Base-by-base conservation (phyloP, 208 protist genomes). In the Kentomonas sorsogonicus region DNA sequence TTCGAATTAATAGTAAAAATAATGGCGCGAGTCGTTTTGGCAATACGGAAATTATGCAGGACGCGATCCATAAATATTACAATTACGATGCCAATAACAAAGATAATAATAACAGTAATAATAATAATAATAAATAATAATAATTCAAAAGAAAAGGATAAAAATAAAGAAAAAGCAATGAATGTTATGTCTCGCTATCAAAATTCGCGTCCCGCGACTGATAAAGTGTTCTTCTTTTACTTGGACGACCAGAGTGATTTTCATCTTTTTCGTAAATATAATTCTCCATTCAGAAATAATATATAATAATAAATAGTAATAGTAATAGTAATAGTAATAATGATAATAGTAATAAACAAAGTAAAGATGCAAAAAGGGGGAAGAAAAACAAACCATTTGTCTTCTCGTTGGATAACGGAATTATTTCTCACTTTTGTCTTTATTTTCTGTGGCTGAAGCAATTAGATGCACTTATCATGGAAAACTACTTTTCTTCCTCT, bases 61-160 rank as follows among this genome's bases (percentile, higher is more conserved):
- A n/a, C n/a, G n/a, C n/a, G n/a, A n/a, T n/a, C n/a, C n/a, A n/a
- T n/a, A n/a, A n/a, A n/a, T n/a, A n/a, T n/a, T n/a, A 48, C 43
- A 18, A 16, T 41, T 11, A 18, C 16, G 16, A 18, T 16, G 38
- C 11, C 43, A 48, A 20, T 48, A 11, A 27, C 43, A 48, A 48
- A 48, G 25, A 9, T 9, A 40, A 40, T 20, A 48, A 48, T 48
- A 48, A 20, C 22, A 18, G 25, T 18, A 48, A 48, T 48, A 48
- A 48, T 48, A 48, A 48, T 48, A n/a, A n/a, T n/a, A n/a, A n/a
- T n/a, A n/a, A 18, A 48, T 18, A 48, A 48, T 48, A 48, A 48
- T 48, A 48, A 48, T 48, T 9, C 11, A 9, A 6, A 48, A 9
- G 13, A 26, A 48, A 48, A 48, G 16, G 22, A 48, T 20, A 48